Evolutionary conservation across 306 rosid species (phyloP).

Genomic region (Citrullus mucosospermus): DNA sequence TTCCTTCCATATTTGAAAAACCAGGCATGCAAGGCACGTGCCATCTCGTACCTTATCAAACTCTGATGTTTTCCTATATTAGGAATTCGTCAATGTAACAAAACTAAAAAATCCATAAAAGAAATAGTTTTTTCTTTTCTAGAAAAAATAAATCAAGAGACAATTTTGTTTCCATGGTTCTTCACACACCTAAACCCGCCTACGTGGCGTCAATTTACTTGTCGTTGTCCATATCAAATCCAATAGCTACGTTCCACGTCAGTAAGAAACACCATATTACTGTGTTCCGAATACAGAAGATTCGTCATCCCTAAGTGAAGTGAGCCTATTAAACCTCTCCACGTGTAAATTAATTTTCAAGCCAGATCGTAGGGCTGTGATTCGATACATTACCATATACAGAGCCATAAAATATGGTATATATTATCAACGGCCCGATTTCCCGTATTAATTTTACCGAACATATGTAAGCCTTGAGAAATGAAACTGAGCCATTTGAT

Average conservation of each 20-base stretch:
- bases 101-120: not conserved
- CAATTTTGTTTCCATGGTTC: not conserved
- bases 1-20: not conserved
- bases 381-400: not conserved
- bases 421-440: conserved; percentile 4
- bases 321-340: not conserved
- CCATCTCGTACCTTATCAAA: not conserved
- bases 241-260: not conserved
- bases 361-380: not conserved
- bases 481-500: not conserved
- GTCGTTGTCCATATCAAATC: not conserved
- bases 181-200: not conserved
- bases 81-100: not conserved
- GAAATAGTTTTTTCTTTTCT: not conserved
- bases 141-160: not conserved
- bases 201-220: not conserved
- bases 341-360: not conserved
- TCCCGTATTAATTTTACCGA: not conserved
- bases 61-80: not conserved
- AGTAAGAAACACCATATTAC: not conserved
- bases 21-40: conserved; percentile 10
- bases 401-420: not conserved
- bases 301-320: not conserved
- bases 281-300: not conserved
- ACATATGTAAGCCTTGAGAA: not conserved